Base-by-base conservation (phyloP, 495 filamentous ascomycete species). In the Parathielavia appendiculata region DNA sequence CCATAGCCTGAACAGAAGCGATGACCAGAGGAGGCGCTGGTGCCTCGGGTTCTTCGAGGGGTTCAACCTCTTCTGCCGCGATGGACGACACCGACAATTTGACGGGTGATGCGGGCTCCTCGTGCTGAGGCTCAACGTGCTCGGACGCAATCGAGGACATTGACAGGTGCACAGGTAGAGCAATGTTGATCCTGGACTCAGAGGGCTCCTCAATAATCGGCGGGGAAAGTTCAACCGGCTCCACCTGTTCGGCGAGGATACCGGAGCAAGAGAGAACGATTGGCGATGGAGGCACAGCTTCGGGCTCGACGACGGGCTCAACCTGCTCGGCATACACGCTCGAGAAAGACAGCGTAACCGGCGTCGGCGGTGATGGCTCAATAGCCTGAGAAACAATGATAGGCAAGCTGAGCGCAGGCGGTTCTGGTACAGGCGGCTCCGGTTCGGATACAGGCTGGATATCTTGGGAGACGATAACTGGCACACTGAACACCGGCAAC, bases 41-140 rank as follows among this genome's bases (percentile, higher is more conserved):
- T 17, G 34, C 17, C 43, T 58, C 57, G n/a, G 64, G 58, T 32
- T 66, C 67, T n/a, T 61, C 47, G 30, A 51, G 45, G 40, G 71
- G 73, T 52, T 70, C 61, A 9, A 72, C 63, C 14, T 66, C 60
- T 47, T 63, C 64, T 0, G 53, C 47, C 6, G 58, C 51, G 57
- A 76, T 61, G 4, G 64, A 51, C 1, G 72, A 71, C 4, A 75
- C 39, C 5, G 67, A 60, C 34, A 68, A 52, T 38, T 46, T 48
- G 20, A 59, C 56, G 9, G 65, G 62, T 1, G 63, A 51, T 6
- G 32, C 10, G 12, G 53, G 59, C 1, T 64, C 62, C 56, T 66
- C 59, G 8, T 13, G 22, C 40, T 46, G 53, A 12, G 56, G 56
- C 56, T 58, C 56, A 14, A 67, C 54, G 17, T 63, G 41, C 59